Evolutionary conservation across 2,329 filamentous ascomycete genomes (phyloP), one percentile per base, ranked within the genome.

Genomic region (Camptophora hylomeconis): DNA sequence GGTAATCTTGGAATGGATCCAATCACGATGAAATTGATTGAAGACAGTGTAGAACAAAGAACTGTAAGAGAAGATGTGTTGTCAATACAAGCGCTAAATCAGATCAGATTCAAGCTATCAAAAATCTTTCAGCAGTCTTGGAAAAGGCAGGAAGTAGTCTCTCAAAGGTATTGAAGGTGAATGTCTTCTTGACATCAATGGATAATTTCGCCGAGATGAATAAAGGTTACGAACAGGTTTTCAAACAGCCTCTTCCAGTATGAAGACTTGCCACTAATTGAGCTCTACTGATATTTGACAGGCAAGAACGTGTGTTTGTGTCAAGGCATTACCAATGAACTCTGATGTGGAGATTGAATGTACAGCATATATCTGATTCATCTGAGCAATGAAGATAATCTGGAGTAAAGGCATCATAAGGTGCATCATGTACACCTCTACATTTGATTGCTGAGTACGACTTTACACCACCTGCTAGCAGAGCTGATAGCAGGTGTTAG

Each of bases 301-400:
- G 24, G 12, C 24, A 14, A 14, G 24, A 26, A 26, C 24, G 7
- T 26, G 24, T 17, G 24, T 26, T 15, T 14, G 16, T 16, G 24
- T 26, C 6, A 17, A 11, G 11, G 24, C 11, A 7, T 15, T 26
- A 6, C 24, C 24, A 2, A 5, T 16, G 5, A 17, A 17, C 5
- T 14, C 12, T 11, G 24, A 26, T 26, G 24, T 26, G 7, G 24
- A 26, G 24, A n/a, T 26, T 16, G 24, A 26, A 26, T 26, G 24
- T 17, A 16, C 18, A 11, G 24, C 24, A 19, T 35, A 37, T 33
- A 19, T 45, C 34, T 45, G 38, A 45, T n/a, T n/a, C n/a, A n/a
- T n/a, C n/a, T n/a, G n/a, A n/a, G n/a, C n/a, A n/a, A n/a, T n/a
- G n/a, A n/a, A n/a, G n/a, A n/a, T n/a, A n/a, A n/a, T n/a, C n/a